phyloP scores from a whole-genome alignment of 2,329 filamentous ascomycete genomes.

The Colletotrichum agaves region DNA sequence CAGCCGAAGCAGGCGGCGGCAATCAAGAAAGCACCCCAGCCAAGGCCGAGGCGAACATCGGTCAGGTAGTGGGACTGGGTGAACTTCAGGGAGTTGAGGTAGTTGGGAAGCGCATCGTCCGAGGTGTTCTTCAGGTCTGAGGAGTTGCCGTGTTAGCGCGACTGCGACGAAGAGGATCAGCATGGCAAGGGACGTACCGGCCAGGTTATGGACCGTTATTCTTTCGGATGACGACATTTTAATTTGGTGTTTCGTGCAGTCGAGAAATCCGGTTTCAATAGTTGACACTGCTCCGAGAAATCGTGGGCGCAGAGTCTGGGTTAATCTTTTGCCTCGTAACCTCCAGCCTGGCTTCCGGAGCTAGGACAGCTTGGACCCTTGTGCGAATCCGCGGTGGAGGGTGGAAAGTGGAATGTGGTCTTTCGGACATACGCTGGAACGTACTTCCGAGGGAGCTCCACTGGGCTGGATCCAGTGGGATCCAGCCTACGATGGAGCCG shows the following conservation, averaged over 20 bases:
- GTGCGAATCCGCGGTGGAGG: conserved; percentile 14
- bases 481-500: background rate
- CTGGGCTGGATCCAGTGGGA: too few species aligned
- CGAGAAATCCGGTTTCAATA: background rate
- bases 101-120: conserved; percentile 93
- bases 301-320: conserved; percentile 11
- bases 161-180: conserved; percentile 24
- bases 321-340: conserved; percentile 30
- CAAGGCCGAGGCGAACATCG: conserved; percentile 85
- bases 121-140: conserved; percentile 95
- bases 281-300: background rate
- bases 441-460: conserved; percentile 35
- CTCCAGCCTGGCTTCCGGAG: conserved; percentile 36
- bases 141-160: conserved; percentile 23
- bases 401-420: conserved; percentile 41
- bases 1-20: conserved; percentile 87
- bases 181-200: conserved; percentile 57
- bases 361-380: conserved; percentile 35
- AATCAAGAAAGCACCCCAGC: conserved; percentile 83
- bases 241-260: background rate
- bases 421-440: conserved; percentile 38
- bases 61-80: conserved; percentile 81
- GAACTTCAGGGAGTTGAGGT: conserved; percentile 90
- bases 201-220: conserved; percentile 74
- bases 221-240: conserved; percentile 62